Evolutionary conservation across 2,329 filamentous ascomycete genomes (phyloP), one percentile per base, ranked within the genome.

Genomic region (Fusarium phyllophilum): DNA sequence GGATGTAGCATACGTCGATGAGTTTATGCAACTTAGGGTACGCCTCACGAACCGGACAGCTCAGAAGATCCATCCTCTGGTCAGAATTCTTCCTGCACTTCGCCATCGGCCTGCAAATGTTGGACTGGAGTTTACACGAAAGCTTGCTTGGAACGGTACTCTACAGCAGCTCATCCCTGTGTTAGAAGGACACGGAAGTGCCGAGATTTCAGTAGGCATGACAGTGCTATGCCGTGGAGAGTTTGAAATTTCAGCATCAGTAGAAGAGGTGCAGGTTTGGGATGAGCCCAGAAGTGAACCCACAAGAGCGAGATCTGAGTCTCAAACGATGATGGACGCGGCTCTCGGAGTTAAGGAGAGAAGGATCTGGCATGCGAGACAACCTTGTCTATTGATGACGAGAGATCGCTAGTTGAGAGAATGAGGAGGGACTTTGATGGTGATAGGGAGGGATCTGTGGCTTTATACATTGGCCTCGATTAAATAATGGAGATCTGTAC

Each of bases 91-190:
- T 81, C 95, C 95, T 0, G 89, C 91, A 57, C 87, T 97, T 22
- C 89, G 93, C 49, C 89, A 95, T 78, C 90, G 95, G 22, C 89
- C 93, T 2, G 87, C 89, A 57, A 91, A 90, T 68, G 86, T 93
- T 20, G 93, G 94, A 6, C 88, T 97, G 22, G 95, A 97, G 80
- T 89, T 96, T 63, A 93, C 93, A 46, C 91, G 94, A 78, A 94
- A 94, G 72, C 88, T 97, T 61, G 91, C 92, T 3, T 96, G 94
- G 92, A 96, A 94, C 73, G 95, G 95, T 4, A 91, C 93, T 36
- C 83, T 97, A 65, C 95, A 98, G 83, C 91, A 92, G 78, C 86
- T 89, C 4, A 84, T 97, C 0, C 90, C 92, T 1, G 79, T 89
- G 12, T 80, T 97, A 3, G 82, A 83, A 11, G 89, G 90, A 0